Evolutionary conservation across 345 rosid species (phyloP).

Genomic region (Citrus sp.): DNA sequence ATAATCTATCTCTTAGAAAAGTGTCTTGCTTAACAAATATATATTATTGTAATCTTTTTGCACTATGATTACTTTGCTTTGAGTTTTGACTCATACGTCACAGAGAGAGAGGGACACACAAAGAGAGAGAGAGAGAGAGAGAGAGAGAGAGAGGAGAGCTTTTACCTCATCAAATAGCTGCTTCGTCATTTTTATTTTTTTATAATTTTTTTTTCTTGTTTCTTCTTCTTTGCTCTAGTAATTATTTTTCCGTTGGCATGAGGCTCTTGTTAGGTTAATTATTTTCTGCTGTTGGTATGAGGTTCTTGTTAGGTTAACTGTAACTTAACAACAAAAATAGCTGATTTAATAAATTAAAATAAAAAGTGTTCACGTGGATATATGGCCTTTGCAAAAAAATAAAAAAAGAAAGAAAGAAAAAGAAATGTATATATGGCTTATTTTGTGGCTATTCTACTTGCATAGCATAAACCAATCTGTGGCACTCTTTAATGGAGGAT

Average conservation of each 20-base stretch:
- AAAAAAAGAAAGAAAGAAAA: too few species aligned
- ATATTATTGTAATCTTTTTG: not conserved
- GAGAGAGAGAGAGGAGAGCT: not conserved
- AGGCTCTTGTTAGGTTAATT: slow-evolving; percentile 38
- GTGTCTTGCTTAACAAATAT: not conserved
- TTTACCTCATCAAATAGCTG: not conserved
- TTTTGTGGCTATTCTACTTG: not conserved
- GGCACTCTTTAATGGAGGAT: not conserved
- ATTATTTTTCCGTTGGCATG: slow-evolving; percentile 4
- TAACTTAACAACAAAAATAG: slow-evolving; percentile 27
- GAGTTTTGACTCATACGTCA: slow-evolving; percentile 3
- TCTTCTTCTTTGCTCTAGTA: not conserved
- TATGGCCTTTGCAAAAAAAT: not conserved
- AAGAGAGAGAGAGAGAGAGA: not conserved
- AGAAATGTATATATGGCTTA: not conserved
- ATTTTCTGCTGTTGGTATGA: slow-evolving; percentile 5
- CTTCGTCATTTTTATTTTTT: not conserved
- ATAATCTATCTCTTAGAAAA: not conserved
- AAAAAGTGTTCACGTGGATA: not conserved
- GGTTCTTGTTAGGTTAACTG: slow-evolving; percentile 43
- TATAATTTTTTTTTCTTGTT: not conserved
- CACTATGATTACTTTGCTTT: slow-evolving; percentile 1
- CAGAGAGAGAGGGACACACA: not conserved
- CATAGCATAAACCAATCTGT: not conserved
- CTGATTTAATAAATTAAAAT: slow-evolving; percentile 11